Conservation (phyloP, 345 rosid species). For the Carallia brachiata region DNA sequence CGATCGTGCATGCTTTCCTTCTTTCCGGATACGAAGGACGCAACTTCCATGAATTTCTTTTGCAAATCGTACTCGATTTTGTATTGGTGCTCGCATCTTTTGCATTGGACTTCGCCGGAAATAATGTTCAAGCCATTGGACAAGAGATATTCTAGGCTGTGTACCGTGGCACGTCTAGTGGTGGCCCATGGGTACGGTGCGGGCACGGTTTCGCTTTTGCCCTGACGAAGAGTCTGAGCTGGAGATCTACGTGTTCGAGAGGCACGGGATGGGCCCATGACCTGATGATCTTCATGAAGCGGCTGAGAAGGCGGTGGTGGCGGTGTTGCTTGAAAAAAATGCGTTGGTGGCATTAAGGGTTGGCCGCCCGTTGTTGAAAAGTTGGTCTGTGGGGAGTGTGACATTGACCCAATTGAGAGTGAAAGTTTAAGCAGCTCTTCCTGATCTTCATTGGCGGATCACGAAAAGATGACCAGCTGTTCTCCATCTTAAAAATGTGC, state of each 20-base stretch:
- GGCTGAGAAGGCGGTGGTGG: background rate
- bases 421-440: slow-evolving; percentile 11
- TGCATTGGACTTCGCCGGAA: slow-evolving; percentile 33
- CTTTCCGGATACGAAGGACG: slow-evolving; percentile 20
- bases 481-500: too few species aligned
- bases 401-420: slow-evolving; percentile 7
- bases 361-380: background rate
- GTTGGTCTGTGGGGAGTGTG: background rate
- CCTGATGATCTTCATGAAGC: background rate
- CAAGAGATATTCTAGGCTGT: slow-evolving; percentile 23
- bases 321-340: background rate
- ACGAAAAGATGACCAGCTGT: too few species aligned
- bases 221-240: slow-evolving; percentile 12
- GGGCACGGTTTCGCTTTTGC: slow-evolving; percentile 19
- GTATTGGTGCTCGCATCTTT: slow-evolving; percentile 15
- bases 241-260: slow-evolving; percentile 16
- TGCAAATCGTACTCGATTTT: slow-evolving; percentile 27
- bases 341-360: background rate
- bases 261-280: slow-evolving; percentile 10
- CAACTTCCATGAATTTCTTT: slow-evolving; percentile 28
- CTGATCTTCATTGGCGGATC: background rate
- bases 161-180: slow-evolving; percentile 19
- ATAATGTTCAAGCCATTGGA: slow-evolving; percentile 17
- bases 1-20: slow-evolving; percentile 30
- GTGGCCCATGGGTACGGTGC: slow-evolving; percentile 36